Percentiles rank a stretch among this genome's conserved stretches.
Conservation (phyloP, 2,329 filamentous ascomycete species). For the Cladosporium oxysporum region DNA sequence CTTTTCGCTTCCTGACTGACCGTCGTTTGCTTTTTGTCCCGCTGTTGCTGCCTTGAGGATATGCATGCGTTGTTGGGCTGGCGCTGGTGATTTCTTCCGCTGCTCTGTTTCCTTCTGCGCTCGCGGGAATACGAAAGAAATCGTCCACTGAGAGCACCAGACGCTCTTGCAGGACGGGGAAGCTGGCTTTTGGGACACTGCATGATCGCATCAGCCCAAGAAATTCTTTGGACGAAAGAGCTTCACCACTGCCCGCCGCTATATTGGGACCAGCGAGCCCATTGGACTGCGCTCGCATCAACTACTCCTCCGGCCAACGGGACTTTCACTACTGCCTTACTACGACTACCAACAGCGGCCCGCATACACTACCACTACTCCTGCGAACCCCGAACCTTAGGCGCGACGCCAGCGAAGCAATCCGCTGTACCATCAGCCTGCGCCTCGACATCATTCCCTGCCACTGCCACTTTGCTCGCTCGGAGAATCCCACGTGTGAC, state of each 20-base stretch:
- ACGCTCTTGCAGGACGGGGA: constrained; percentile 9
- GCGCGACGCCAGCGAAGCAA: constrained; percentile 19
- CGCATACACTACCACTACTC: background rate
- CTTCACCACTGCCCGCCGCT: background rate
- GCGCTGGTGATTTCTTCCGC: constrained; percentile 14
- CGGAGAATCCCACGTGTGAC: constrained; percentile 7
- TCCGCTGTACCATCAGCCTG: constrained; percentile 13
- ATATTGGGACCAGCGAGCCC: constrained; percentile 11
- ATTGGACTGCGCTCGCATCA: constrained; percentile 13
- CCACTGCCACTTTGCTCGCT: background rate
- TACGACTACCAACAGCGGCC: background rate
- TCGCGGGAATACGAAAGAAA: constrained; percentile 6
- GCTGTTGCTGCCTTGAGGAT: background rate
- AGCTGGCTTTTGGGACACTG: constrained; percentile 13
- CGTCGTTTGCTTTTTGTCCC: background rate
- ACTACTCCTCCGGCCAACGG: background rate
- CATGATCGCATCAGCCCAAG: background rate
- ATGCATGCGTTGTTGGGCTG: background rate
- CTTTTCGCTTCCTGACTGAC: background rate
- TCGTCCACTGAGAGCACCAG: background rate
- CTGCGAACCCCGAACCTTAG: constrained; percentile 12
- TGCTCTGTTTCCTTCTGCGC: background rate
- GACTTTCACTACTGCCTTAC: background rate
- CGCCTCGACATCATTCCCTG: constrained; percentile 16
- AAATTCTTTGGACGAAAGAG: constrained; percentile 1